These are phyloP conservation scores for Apiotrichum siamense DNA, from an alignment of 1,284 basidiomycete species.

Conservation along the genomic window DNA sequence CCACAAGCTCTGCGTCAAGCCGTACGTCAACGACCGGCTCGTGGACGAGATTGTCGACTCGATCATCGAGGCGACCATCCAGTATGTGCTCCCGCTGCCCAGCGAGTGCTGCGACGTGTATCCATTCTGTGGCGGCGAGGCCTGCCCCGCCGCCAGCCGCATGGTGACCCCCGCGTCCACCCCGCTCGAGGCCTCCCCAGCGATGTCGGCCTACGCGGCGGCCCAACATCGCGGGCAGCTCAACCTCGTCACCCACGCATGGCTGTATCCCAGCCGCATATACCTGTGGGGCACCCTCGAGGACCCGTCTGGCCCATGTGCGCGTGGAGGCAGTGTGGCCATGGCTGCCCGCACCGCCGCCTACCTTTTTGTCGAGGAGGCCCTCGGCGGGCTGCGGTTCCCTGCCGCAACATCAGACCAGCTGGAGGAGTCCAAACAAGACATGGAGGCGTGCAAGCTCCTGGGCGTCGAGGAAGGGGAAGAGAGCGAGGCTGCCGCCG, in stretches of 20 bases:
- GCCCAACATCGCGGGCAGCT: constrained; percentile 27
- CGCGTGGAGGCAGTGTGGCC: constrained; percentile 16
- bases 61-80: constrained; percentile 44
- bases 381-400: constrained; percentile 30
- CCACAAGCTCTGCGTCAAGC: constrained; percentile 28
- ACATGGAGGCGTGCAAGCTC: constrained; percentile 14
- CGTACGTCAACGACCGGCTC: constrained; percentile 24
- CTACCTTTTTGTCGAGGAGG: constrained; percentile 43
- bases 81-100: constrained; percentile 37
- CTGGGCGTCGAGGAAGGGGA: constrained; percentile 18
- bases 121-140: constrained; percentile 46
- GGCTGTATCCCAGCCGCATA: constrained; percentile 34
- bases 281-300: constrained; percentile 33
- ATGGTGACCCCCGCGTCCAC: constrained; percentile 4
- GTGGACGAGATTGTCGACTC: constrained; percentile 27
- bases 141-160: constrained; percentile 16
- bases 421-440: constrained; percentile 17
- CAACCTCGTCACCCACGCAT: constrained; percentile 26
- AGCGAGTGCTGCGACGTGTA: constrained; percentile 30
- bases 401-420: constrained; percentile 37
- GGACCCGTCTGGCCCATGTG: constrained; percentile 26
- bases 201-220: constrained; percentile 22
- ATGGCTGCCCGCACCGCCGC: constrained; percentile 25
- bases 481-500: constrained; percentile 7
- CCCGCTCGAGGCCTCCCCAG: constrained; percentile 2